Percentiles rank a stretch among this genome's conserved stretches.
These are phyloP conservation scores for Fraxinus floribunda DNA, from an alignment of 305 asterid species.

Conservation along the genomic window DNA sequence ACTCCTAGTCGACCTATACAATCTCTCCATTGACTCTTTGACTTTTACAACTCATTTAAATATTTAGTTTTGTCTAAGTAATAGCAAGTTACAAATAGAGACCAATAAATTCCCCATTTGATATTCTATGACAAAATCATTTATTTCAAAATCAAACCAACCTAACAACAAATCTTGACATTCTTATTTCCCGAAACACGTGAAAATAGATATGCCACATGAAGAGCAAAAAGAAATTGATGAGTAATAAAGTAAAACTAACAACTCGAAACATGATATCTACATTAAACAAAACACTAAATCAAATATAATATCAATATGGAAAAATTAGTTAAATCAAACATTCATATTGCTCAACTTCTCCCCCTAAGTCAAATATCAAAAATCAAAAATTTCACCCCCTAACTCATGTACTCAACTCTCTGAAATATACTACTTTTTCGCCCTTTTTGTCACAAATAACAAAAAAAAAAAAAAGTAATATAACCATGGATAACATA, in stretches of 20 bases:
- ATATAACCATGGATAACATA: not conserved
- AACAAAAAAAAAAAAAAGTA: too few relatives aligned
- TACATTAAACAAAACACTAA: not conserved
- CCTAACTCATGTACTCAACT: not conserved
- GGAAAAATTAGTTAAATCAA: not conserved
- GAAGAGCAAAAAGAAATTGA: not conserved
- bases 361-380: too few relatives aligned
- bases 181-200: not conserved
- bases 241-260: not conserved
- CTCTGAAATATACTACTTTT: not conserved
- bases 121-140: not conserved
- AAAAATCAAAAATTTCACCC: not conserved
- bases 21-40: not conserved
- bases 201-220: not conserved
- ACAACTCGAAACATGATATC: not conserved
- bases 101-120: not conserved
- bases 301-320: too few relatives aligned
- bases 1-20: not conserved
- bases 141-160: not conserved
- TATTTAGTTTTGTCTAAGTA: too few relatives aligned
- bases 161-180: not conserved
- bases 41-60: too few relatives aligned
- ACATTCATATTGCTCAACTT: not conserved
- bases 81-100: not conserved
- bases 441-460: too few relatives aligned